Evolutionary conservation across 2,329 filamentous ascomycete genomes (phyloP).

Genomic region (Didymella pinodella): DNA sequence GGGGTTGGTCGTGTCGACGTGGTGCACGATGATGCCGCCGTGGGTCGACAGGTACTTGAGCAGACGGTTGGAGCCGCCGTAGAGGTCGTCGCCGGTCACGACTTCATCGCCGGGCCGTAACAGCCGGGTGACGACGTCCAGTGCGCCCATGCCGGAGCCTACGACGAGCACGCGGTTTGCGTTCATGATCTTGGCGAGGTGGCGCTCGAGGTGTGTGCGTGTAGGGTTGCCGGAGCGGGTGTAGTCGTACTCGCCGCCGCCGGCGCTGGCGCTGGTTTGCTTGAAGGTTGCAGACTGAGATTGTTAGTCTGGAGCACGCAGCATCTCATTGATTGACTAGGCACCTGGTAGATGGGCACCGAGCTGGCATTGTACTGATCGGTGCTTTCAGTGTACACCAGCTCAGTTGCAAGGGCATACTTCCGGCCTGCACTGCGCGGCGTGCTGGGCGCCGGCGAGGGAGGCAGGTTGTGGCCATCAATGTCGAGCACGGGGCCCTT

Average conservation of each 20-base stretch:
- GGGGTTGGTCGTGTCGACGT: constrained; percentile 89
- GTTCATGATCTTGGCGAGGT: constrained; percentile 99
- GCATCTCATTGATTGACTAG: neutral
- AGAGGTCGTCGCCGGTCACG: constrained; percentile 94
- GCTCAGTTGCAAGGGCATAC: constrained; percentile 93
- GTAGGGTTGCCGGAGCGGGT: constrained; percentile 97
- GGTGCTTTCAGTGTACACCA: constrained; percentile 94
- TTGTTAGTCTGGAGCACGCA: constrained; percentile 23
- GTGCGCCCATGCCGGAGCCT: constrained; percentile 94
- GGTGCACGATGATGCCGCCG: constrained; percentile 90
- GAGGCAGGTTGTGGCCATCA: constrained; percentile 51
- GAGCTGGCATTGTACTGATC: constrained; percentile 98
- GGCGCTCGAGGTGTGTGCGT: constrained; percentile 91
- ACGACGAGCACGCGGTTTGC: constrained; percentile 90
- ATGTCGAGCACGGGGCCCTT: constrained; percentile 50
- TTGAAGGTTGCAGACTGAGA: constrained; percentile 93
- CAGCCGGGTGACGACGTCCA: constrained; percentile 94
- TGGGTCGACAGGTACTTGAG: constrained; percentile 91
- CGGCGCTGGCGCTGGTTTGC: constrained; percentile 79
- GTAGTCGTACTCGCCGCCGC: constrained; percentile 93
- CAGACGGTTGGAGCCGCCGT: constrained; percentile 92
- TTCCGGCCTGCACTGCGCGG: constrained; percentile 79
- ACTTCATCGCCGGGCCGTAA: constrained; percentile 95
- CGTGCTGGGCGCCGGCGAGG: constrained; percentile 88
- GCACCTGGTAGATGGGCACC: constrained; percentile 90